Evolutionary conservation across 805 yeast genomes (phyloP).

Genomic region (Metschnikowia noctiluminum): DNA sequence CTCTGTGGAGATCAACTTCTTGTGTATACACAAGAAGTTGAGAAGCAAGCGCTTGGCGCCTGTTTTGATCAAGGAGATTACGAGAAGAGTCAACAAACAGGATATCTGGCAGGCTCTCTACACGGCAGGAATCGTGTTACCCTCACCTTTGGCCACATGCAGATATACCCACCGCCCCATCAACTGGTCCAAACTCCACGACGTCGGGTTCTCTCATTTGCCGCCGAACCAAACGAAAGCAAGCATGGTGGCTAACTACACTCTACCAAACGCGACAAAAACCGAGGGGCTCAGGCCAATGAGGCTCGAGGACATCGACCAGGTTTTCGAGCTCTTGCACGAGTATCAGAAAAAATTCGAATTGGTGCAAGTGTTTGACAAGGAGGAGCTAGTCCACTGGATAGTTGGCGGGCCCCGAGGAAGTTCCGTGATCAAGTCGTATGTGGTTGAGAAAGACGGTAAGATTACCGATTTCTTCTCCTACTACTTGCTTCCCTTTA

Average conservation of each 20-base stretch:
- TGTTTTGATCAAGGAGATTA: constrained; percentile 86
- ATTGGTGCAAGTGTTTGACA: constrained; percentile 62
- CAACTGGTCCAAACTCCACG: constrained; percentile 85
- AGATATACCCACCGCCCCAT: constrained; percentile 92
- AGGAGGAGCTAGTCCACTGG: constrained; percentile 79
- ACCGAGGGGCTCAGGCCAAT: constrained; percentile 57
- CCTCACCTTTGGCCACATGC: constrained; percentile 86
- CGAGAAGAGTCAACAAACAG: constrained; percentile 80
- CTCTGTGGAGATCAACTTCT: constrained; percentile 86
- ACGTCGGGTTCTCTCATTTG: constrained; percentile 83
- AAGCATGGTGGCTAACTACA: constrained; percentile 59
- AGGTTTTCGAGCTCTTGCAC: constrained; percentile 55
- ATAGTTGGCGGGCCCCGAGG: constrained; percentile 49
- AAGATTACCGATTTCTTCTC: constrained; percentile 85
- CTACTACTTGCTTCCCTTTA: constrained; percentile 83
- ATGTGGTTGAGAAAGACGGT: constrained; percentile 68
- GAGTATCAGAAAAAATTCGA: constrained; percentile 70
- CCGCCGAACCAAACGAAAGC: constrained; percentile 69
- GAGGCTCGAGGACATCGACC: constrained; percentile 58
- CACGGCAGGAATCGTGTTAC: constrained; percentile 88
- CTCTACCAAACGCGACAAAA: constrained; percentile 50
- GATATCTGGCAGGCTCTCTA: constrained; percentile 95
- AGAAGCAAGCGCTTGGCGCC: constrained; percentile 95
- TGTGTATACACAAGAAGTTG: constrained; percentile 91
- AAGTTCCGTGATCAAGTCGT: constrained; percentile 65